These are phyloP conservation scores for Pseudogymnoascus sp. DNA, from an alignment of 2,329 filamentous ascomycete genomes.

Conservation along the genomic window DNA sequence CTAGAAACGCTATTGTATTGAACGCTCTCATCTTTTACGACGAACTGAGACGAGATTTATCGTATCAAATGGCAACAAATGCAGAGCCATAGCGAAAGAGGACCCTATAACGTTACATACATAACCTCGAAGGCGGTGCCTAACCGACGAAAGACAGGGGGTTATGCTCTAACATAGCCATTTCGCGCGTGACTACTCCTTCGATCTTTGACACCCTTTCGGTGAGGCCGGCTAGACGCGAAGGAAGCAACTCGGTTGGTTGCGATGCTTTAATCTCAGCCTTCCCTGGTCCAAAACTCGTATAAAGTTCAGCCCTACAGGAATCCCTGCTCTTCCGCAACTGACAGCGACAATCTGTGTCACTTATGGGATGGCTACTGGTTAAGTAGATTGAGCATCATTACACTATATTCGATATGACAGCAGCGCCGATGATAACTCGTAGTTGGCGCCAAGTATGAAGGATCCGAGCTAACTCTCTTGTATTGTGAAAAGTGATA, in stretches of 20 bases:
- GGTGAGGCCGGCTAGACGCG: not conserved
- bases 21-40: not conserved
- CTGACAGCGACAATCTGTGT: not conserved
- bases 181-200: not conserved
- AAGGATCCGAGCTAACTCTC: not conserved
- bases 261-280: not conserved
- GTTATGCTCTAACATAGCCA: not conserved
- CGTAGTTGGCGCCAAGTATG: not conserved
- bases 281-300: not conserved
- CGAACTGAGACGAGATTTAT: not conserved
- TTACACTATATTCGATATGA: not conserved
- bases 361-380: not conserved
- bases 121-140: not conserved
- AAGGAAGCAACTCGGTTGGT: not conserved
- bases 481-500: not conserved
- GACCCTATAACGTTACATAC: not conserved
- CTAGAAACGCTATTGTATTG: not conserved
- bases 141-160: not conserved
- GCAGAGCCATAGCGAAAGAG: not conserved
- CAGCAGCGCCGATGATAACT: not conserved
- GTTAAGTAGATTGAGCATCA: not conserved
- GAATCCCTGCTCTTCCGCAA: not conserved
- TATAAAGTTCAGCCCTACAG: not conserved
- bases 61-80: not conserved
- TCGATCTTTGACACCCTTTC: not conserved